Base-by-base conservation (phyloP, 805 yeast species). In the Lipomyces orientalis region DNA sequence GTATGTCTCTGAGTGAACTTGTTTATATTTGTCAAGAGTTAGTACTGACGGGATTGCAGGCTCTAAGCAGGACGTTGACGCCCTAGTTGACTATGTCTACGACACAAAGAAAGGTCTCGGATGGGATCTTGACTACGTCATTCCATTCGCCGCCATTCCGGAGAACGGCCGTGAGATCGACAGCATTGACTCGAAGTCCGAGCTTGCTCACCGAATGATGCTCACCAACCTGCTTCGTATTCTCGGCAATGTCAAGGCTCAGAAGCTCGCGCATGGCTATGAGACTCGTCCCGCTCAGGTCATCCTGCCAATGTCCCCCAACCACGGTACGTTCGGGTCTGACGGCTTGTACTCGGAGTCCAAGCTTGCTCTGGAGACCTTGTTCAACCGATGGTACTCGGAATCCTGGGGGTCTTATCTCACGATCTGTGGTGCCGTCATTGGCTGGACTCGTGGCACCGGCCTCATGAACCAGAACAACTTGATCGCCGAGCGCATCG, bases 401-500 rank as follows among this genome's bases (percentile, higher is more conserved):
- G 99, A 95, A 85, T 90, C 93, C 68, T 95, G 99, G 99, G 88
- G 90, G 58, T 83, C 90, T 73, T 95, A 91, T 83, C 88, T 95
- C 82, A 95, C 98, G 67, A 84, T 95, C 69, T 93, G 98, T 81
- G 99, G 99, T 85, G 98, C 99, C 58, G 86, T 95, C 73, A 95
- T 95, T 80, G 99, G 99, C 79, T 95, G 99, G 99, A 95, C 99
- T 72, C 91, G 99, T 86, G 99, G 99, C 81, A 95, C 99, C 68
- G 99, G 99, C 78, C 88, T 95, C 78, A 95, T 95, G 99, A 86
- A 93, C 77, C 98, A 89, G 75, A 95, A 95, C 86, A 95, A 95
- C 84, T 90, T 92, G 79, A 91, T 95, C 79, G 97, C 99, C 69
- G 97, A 93, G 82, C 98, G 98, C 74, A 91, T 95, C 77, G 99